Evolutionary conservation across 768 basidiomycete species (phyloP), one percentile per base, ranked within the genome.

Genomic region (Phanerochaete sordida): DNA sequence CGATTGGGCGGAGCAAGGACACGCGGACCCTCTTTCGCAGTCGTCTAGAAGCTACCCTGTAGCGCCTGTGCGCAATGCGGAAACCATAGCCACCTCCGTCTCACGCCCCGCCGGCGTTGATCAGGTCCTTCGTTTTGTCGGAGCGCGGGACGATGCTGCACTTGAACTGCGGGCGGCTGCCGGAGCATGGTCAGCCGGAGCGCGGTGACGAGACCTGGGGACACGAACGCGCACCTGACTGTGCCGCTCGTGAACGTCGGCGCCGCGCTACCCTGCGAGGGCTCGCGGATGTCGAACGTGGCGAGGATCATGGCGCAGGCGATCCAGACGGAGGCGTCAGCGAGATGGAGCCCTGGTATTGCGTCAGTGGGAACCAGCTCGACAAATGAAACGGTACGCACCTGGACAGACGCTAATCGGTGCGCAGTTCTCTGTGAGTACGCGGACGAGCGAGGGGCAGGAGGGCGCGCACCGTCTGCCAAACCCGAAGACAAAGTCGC

Each of bases 401-500:
- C n/a, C n/a, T n/a, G 35, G 33, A 13, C 33, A 35, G 6, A 35
- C 13, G 7, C 33, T 35, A 13, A 13, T 7, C 7, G 33, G 13
- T 7, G 6, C 33, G 13, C 13, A 35, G 6, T 6, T 13, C 7
- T 35, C 33, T 13, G 13, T 35, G 7, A 35, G 33, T 35, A 13
- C 13, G 13, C 7, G 13, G 7, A 35, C 6, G 33, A 7, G 7
- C 21, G 46, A 64, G 39, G 2, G 44, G n/a, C n/a, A n/a, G n/a
- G n/a, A n/a, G n/a, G n/a, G n/a, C n/a, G n/a, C n/a, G n/a, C 27
- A 67, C 67, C 72, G 62, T 28, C 71, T 64, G n/a, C 73, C 73
- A 56, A 72, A 73, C 5, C 73, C 73, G 56, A 73, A 74, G 26
- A 56, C 63, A 44, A 63, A 59, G 3, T 45, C 53, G 6, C 62